These are phyloP conservation scores for Hypoxylon sp. DNA, from an alignment of 2,329 filamentous ascomycete species.

Conservation along the genomic window DNA sequence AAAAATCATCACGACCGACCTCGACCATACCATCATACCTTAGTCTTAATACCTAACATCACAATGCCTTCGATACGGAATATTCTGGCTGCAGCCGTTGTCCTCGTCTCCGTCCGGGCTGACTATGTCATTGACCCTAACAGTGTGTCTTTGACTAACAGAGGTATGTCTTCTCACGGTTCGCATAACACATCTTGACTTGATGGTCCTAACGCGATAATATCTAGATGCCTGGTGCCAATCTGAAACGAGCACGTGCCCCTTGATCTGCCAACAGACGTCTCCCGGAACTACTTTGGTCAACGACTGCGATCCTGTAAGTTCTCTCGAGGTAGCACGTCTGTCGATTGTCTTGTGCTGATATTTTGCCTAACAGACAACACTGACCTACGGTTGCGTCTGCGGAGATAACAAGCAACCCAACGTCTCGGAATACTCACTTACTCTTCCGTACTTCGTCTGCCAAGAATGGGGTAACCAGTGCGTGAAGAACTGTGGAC, in stretches of 20 bases:
- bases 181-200: not conserved
- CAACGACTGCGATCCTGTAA: slow-evolving; percentile 78
- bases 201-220: slow-evolving; percentile 32
- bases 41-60: slow-evolving; percentile 27
- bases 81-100: slow-evolving; percentile 67
- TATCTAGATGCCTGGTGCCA: slow-evolving; percentile 71
- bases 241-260: slow-evolving; percentile 73
- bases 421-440: slow-evolving; percentile 81
- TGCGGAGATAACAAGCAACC: slow-evolving; percentile 76
- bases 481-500: slow-evolving; percentile 71
- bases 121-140: slow-evolving; percentile 73
- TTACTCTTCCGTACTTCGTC: slow-evolving; percentile 82
- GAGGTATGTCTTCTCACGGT: slow-evolving; percentile 61
- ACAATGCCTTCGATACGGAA: slow-evolving; percentile 69
- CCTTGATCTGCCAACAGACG: slow-evolving; percentile 77
- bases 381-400: slow-evolving; percentile 78
- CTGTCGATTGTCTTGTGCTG: slow-evolving; percentile 15
- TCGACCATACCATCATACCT: slow-evolving; percentile 6
- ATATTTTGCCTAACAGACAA: slow-evolving; percentile 56
- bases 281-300: slow-evolving; percentile 64
- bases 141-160: slow-evolving; percentile 65
- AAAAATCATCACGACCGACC: slow-evolving; percentile 19
- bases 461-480: slow-evolving; percentile 79
- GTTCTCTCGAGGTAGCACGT: slow-evolving; percentile 42
- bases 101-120: slow-evolving; percentile 67